These are phyloP conservation scores for Carex pumila DNA, from an alignment of 176 grass and related monocot genomes.

Conservation along the genomic window DNA sequence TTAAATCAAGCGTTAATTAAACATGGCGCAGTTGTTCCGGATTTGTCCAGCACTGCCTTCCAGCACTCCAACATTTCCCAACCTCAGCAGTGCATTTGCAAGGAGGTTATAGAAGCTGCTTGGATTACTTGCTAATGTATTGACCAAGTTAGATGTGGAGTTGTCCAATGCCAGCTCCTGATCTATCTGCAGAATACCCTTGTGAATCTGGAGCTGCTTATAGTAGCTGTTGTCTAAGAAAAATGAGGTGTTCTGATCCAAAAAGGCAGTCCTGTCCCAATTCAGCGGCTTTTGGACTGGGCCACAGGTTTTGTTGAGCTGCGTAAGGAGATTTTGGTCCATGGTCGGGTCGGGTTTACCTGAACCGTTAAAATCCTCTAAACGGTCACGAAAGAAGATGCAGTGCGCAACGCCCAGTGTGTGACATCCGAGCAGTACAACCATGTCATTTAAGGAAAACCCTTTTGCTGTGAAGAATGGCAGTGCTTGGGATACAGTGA, in stretches of 20 bases:
- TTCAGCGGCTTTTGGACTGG: neutral
- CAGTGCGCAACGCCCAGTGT: slow-evolving; percentile 46
- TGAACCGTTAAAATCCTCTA: slow-evolving; percentile 15
- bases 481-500: slow-evolving; percentile 12
- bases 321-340: neutral
- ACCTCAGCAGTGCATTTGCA: slow-evolving; percentile 33
- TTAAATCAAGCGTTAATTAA: slow-evolving; percentile 39
- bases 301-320: slow-evolving; percentile 14
- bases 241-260: slow-evolving; percentile 35
- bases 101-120: slow-evolving; percentile 31
- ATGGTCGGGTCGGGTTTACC: slow-evolving; percentile 20
- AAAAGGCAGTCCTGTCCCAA: slow-evolving; percentile 17
- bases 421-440: slow-evolving; percentile 51
- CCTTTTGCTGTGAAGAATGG: slow-evolving; percentile 30
- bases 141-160: slow-evolving; percentile 10
- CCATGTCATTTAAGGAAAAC: slow-evolving; percentile 32
- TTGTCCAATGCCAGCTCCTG: slow-evolving; percentile 38
- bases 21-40: slow-evolving; percentile 37
- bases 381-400: slow-evolving; percentile 36
- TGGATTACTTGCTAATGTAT: slow-evolving; percentile 12
- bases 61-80: slow-evolving; percentile 31
- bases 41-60: slow-evolving; percentile 43
- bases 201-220: slow-evolving; percentile 27
- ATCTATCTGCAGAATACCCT: slow-evolving; percentile 34
- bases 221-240: slow-evolving; percentile 48